These are phyloP conservation scores for Colletotrichum camelliae DNA, from an alignment of 2,329 filamentous ascomycete species.

Conservation along the genomic window DNA sequence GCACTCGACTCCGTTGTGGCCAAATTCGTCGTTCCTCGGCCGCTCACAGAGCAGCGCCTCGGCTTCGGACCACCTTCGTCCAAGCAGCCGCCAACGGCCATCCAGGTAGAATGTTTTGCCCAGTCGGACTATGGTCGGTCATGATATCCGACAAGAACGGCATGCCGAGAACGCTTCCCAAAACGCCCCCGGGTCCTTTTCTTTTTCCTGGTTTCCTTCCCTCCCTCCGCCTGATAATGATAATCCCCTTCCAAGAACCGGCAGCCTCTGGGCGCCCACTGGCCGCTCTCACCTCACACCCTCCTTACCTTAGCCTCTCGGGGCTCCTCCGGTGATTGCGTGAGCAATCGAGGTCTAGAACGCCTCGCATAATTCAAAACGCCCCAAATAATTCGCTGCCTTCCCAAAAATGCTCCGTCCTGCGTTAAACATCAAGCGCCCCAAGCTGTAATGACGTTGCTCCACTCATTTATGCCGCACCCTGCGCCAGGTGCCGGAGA, in stretches of 20 bases:
- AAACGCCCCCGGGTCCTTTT: not conserved
- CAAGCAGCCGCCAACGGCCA: not conserved
- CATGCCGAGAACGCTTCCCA: not conserved
- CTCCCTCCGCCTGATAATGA: not conserved
- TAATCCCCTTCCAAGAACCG: not conserved
- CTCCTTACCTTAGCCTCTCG: not conserved
- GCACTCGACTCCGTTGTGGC: not conserved
- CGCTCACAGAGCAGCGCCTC: not conserved
- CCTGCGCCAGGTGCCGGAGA: not conserved
- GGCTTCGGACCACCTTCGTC: not conserved
- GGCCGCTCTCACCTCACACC: not conserved
- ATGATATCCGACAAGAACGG: not conserved
- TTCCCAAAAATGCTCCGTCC: not conserved
- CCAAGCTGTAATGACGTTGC: not conserved
- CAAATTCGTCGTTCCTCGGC: not conserved
- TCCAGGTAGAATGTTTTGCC: not conserved
- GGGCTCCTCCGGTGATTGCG: not conserved
- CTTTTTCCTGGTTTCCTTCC: not conserved
- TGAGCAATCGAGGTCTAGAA: not conserved
- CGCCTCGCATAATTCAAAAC: slow-evolving; percentile 10
- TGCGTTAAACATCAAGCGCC: not conserved
- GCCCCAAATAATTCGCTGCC: not conserved
- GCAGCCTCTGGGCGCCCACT: not conserved
- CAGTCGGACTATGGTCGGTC: not conserved
- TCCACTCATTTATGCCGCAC: not conserved